Conservation (phyloP, 495 filamentous ascomycete species). For the Penicillium verhagenii region DNA sequence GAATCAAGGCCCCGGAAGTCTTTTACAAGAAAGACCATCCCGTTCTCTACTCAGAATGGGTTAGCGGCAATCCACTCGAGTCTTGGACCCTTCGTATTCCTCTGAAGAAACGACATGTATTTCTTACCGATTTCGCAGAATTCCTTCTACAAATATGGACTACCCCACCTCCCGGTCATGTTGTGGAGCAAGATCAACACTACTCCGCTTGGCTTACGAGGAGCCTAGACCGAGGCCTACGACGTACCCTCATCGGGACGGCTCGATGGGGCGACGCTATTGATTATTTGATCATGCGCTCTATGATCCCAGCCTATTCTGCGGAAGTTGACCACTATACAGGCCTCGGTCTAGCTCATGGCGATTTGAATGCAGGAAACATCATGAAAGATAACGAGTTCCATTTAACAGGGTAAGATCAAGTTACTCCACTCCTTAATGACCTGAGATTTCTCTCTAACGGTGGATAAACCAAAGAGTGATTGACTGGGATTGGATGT, state of each 20-base stretch:
- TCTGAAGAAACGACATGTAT: constrained; percentile 6
- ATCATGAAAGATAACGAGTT: constrained; percentile 23
- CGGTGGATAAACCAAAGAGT: constrained; percentile 12
- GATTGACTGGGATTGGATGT: constrained; percentile 19
- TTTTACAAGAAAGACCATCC: constrained; percentile 10
- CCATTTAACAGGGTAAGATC: constrained; percentile 20
- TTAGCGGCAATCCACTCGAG: constrained; percentile 14
- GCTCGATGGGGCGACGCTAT: constrained; percentile 18
- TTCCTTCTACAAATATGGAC: constrained; percentile 18
- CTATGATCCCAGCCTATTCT: constrained; percentile 19
- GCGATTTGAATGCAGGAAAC: constrained; percentile 19
- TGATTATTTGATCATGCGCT: constrained; percentile 21
- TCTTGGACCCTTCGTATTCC: constrained; percentile 14
- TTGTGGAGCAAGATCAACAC: background rate
- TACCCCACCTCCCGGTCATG: background rate
- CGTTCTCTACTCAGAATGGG: constrained; percentile 18
- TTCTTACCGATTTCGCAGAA: constrained; percentile 15
- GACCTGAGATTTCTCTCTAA: too few species aligned
- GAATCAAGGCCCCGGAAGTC: constrained; percentile 7
- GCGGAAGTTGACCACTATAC: constrained; percentile 9
- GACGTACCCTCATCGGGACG: constrained; percentile 15
- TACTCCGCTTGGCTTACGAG: constrained; percentile 19
- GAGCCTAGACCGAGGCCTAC: constrained; percentile 19
- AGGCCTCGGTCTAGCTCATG: constrained; percentile 11
- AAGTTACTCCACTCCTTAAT: too few species aligned